A percentile compares a stretch with the other conserved stretches of the same genome.
These are phyloP conservation scores for Pythium guiyangense DNA, from an alignment of 352 stramenopile species.

Conservation along the genomic window DNA sequence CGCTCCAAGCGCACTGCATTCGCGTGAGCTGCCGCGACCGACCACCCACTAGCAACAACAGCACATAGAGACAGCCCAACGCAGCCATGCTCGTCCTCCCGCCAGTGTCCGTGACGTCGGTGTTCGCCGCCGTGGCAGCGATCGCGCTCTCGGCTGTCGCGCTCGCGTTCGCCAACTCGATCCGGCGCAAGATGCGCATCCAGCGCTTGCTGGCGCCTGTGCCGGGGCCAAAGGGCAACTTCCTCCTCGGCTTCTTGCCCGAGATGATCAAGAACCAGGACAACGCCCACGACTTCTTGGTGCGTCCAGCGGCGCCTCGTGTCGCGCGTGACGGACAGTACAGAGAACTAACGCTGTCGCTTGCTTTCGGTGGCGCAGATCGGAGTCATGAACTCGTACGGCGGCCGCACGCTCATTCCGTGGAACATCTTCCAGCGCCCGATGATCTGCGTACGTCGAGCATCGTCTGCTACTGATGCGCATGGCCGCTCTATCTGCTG, in stretches of 20 bases:
- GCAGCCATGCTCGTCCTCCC: neutral
- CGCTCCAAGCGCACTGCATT: no score
- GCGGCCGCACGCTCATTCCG: constrained; percentile 52
- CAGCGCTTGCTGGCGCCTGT: constrained; percentile 2
- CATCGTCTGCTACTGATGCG: no score
- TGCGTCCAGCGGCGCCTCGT: neutral
- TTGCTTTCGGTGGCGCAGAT: constrained; percentile 9
- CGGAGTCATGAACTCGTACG: constrained; percentile 30
- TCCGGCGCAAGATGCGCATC: constrained; percentile 6
- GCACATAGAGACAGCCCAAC: no score
- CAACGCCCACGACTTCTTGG: constrained; percentile 8
- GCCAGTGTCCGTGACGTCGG: neutral
- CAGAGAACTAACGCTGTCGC: neutral
- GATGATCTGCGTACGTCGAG: neutral
- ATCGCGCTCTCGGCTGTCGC: neutral
- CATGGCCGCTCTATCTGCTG: no score
- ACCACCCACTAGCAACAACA: neutral
- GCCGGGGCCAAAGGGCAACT: constrained; percentile 9
- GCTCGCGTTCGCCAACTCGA: neutral
- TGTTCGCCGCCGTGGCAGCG: neutral
- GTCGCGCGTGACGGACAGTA: neutral
- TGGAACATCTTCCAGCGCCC: constrained; percentile 38
- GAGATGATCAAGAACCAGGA: constrained; percentile 4
- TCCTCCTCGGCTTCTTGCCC: constrained; percentile 1
- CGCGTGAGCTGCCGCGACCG: no score